Evolutionary conservation across 495 filamentous ascomycete species (phyloP).

Genomic region (Aspergillus cristatus): DNA sequence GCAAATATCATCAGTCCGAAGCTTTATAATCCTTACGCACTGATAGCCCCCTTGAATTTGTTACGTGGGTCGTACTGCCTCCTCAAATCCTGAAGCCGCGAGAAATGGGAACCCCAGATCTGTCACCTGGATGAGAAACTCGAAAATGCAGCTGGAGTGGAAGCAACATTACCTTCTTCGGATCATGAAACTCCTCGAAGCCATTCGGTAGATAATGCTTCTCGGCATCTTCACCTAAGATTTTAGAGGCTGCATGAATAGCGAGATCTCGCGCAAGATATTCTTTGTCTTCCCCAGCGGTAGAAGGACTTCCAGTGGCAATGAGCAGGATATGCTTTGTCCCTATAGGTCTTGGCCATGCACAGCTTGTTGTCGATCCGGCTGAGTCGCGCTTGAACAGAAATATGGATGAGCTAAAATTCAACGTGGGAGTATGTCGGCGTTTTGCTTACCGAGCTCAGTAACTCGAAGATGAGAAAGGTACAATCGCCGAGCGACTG

Average conservation of each 20-base stretch:
- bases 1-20: too few species aligned
- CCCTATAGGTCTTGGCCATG: slow-evolving; percentile 5
- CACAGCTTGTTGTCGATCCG: neutral
- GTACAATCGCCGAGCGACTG: slow-evolving; percentile 5
- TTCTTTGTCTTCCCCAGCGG: slow-evolving; percentile 4
- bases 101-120: slow-evolving; percentile 4
- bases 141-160: neutral
- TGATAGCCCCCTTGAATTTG: slow-evolving; percentile 5
- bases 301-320: slow-evolving; percentile 4
- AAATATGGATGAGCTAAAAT: neutral
- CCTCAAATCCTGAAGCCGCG: neutral
- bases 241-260: neutral
- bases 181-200: slow-evolving; percentile 6
- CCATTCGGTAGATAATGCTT: slow-evolving; percentile 1
- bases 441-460: slow-evolving; percentile 2
- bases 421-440: neutral
- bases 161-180: slow-evolving; percentile 1
- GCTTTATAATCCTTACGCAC: too few species aligned
- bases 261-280: slow-evolving; percentile 3
- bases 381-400: slow-evolving; percentile 3
- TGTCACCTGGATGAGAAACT: neutral
- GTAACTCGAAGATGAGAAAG: slow-evolving; percentile 7
- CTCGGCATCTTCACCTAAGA: slow-evolving; percentile 1
- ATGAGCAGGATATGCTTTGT: slow-evolving; percentile 8
- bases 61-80: slow-evolving; percentile 1